A percentile compares a stretch with the other conserved stretches of the same genome.
Conservation (phyloP, 345 rosid genomes). For the Anastatica hierochuntica region DNA sequence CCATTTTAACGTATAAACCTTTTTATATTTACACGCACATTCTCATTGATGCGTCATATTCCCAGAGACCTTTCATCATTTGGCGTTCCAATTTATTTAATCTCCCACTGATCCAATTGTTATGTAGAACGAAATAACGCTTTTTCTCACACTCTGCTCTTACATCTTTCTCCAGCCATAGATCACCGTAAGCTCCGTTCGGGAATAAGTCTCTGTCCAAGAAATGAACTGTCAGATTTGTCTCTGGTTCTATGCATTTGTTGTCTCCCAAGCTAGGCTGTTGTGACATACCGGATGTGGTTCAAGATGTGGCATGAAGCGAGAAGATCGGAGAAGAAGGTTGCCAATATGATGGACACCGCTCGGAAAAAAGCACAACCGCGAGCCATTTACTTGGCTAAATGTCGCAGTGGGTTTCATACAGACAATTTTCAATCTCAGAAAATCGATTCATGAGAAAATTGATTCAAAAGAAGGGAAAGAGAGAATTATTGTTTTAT, state of each 20-base stretch:
- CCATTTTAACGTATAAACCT: not conserved
- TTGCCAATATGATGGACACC: constrained; percentile 98
- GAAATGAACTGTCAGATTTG: constrained; percentile 59
- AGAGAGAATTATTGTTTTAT: no score
- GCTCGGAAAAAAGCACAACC: constrained; percentile 95
- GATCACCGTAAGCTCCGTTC: constrained; percentile 67
- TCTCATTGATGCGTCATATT: constrained; percentile 56
- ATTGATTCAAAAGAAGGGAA: no score
- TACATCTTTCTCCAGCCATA: constrained; percentile 57
- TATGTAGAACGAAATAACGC: constrained; percentile 67
- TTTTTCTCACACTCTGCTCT: constrained; percentile 43
- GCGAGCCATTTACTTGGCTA: constrained; percentile 75
- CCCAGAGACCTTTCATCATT: constrained; percentile 68
- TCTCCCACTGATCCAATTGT: constrained; percentile 83
- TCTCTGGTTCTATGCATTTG: constrained; percentile 56
- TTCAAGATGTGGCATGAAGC: constrained; percentile 97
- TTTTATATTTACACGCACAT: constrained; percentile 40
- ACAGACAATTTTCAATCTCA: no score
- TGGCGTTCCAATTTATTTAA: constrained; percentile 74
- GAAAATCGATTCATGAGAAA: no score
- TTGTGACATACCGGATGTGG: constrained; percentile 57
- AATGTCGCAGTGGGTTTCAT: constrained; percentile 95
- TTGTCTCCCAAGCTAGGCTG: constrained; percentile 74
- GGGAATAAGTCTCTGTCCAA: constrained; percentile 80
- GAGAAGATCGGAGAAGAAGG: constrained; percentile 94